A percentile compares a stretch with the other conserved stretches of the same genome.
Conservation (phyloP, 176 grass and related monocot genomes). For the Triticum monococcum region DNA sequence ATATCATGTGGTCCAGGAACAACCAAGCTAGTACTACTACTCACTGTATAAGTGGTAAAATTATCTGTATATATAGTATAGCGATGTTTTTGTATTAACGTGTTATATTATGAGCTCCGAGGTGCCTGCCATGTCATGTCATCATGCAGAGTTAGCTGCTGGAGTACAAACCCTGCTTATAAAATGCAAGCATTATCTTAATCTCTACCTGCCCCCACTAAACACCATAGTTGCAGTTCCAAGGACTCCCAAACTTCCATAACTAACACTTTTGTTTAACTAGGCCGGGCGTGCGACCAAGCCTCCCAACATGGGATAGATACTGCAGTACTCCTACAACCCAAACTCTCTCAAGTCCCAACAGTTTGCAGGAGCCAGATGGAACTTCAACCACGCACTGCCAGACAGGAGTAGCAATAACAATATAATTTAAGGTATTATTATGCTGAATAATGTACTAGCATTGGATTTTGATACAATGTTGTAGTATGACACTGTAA, state of each 20-base stretch:
- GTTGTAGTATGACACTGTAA: background rate
- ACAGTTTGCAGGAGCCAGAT: background rate
- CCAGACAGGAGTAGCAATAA: background rate
- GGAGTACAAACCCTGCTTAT: background rate
- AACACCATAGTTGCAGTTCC: slow-evolving; percentile 43
- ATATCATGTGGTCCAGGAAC: slow-evolving; percentile 4
- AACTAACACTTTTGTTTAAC: slow-evolving; percentile 22
- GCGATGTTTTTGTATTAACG: background rate
- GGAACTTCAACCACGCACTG: background rate
- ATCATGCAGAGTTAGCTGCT: slow-evolving; percentile 7
- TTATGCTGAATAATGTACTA: too few species aligned
- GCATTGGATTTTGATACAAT: background rate
- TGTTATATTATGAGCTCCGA: slow-evolving; percentile 3
- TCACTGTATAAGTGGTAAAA: too few species aligned
- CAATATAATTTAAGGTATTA: too few species aligned
- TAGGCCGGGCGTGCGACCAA: background rate
- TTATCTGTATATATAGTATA: background rate
- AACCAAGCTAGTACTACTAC: slow-evolving; percentile 7
- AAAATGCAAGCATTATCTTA: background rate
- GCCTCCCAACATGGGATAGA: background rate
- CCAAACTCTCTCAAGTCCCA: background rate
- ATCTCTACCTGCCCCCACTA: slow-evolving; percentile 29
- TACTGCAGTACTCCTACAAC: background rate
- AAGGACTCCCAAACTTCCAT: slow-evolving; percentile 33
- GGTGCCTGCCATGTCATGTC: background rate